These are phyloP conservation scores for Sindora glabra DNA, from an alignment of 306 rosid species.

Conservation along the genomic window DNA sequence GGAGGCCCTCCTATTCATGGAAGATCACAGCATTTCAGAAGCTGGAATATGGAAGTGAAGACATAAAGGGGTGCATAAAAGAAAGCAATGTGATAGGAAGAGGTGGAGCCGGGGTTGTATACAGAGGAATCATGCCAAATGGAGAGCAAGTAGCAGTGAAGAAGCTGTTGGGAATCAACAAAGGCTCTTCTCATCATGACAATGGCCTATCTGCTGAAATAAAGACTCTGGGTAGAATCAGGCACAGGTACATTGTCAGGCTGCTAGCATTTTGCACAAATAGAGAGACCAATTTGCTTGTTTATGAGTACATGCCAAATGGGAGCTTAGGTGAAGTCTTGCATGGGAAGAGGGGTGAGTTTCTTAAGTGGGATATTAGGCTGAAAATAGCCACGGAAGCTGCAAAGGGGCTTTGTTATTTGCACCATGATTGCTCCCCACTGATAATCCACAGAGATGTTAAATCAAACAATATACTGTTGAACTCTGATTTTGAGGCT, in stretches of 20 bases:
- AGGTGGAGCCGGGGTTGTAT: slow-evolving; percentile 94
- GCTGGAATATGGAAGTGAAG: slow-evolving; percentile 65
- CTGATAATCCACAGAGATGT: slow-evolving; percentile 79
- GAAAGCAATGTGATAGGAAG: slow-evolving; percentile 77
- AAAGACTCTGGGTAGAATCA: slow-evolving; percentile 66
- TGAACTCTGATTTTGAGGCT: slow-evolving; percentile 75
- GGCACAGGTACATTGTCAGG: slow-evolving; percentile 85
- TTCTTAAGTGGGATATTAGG: slow-evolving; percentile 73
- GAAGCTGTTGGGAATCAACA: slow-evolving; percentile 62
- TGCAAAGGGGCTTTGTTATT: slow-evolving; percentile 78
- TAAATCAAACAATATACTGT: slow-evolving; percentile 79
- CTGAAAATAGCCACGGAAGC: slow-evolving; percentile 78
- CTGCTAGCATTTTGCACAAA: slow-evolving; percentile 72
- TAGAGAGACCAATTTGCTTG: slow-evolving; percentile 70
- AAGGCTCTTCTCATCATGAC: slow-evolving; percentile 78
- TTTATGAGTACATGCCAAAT: slow-evolving; percentile 82
- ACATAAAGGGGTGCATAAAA: slow-evolving; percentile 60
- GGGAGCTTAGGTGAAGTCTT: slow-evolving; percentile 84
- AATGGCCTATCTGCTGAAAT: slow-evolving; percentile 83
- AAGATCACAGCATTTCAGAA: slow-evolving; percentile 80
- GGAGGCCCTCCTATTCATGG: slow-evolving; percentile 47
- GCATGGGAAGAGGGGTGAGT: slow-evolving; percentile 77
- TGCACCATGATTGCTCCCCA: slow-evolving; percentile 94
- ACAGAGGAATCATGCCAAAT: slow-evolving; percentile 63
- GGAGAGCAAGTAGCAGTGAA: slow-evolving; percentile 84